Evolutionary conservation across 2,329 filamentous ascomycete genomes (phyloP).

Genomic region (Pezizomycotina sp.): DNA sequence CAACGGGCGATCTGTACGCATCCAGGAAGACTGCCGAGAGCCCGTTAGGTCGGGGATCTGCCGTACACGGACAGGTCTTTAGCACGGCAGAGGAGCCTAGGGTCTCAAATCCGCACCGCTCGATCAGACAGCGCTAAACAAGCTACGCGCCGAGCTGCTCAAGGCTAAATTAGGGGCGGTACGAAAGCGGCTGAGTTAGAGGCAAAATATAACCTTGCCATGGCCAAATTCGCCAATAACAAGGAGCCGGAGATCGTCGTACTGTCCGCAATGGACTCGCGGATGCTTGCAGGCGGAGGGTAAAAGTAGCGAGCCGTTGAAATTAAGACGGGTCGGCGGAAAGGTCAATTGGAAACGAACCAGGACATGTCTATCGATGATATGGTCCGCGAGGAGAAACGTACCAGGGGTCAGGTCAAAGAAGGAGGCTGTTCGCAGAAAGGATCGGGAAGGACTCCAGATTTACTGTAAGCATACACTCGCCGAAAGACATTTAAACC

Average conservation of each 20-base stretch:
- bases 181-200: slow-evolving; percentile 63
- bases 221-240: slow-evolving; percentile 42
- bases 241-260: slow-evolving; percentile 56
- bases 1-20: slow-evolving; percentile 68
- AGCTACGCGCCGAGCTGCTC: slow-evolving; percentile 85
- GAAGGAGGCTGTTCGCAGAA: slow-evolving; percentile 71
- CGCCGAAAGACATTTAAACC: slow-evolving; percentile 19
- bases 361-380: slow-evolving; percentile 93
- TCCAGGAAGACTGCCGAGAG: slow-evolving; percentile 45
- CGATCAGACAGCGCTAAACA: slow-evolving; percentile 69
- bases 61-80: slow-evolving; percentile 37
- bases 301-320: slow-evolving; percentile 60
- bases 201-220: slow-evolving; percentile 62
- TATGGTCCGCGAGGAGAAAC: slow-evolving; percentile 87
- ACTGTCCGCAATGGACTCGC: slow-evolving; percentile 73
- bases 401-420: slow-evolving; percentile 59
- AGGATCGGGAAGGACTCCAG: slow-evolving; percentile 85
- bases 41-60: slow-evolving; percentile 28
- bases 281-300: slow-evolving; percentile 54
- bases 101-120: slow-evolving; percentile 37
- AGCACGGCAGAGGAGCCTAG: slow-evolving; percentile 40
- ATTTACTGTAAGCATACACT: slow-evolving; percentile 49
- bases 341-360: slow-evolving; percentile 74
- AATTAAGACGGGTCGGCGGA: slow-evolving; percentile 66
- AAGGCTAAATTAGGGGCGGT: slow-evolving; percentile 72